A percentile compares a stretch with the other conserved stretches of the same genome.
These are phyloP conservation scores for Saccharomyces paradoxus DNA, from an alignment of 805 yeast genomes.

Conservation along the genomic window DNA sequence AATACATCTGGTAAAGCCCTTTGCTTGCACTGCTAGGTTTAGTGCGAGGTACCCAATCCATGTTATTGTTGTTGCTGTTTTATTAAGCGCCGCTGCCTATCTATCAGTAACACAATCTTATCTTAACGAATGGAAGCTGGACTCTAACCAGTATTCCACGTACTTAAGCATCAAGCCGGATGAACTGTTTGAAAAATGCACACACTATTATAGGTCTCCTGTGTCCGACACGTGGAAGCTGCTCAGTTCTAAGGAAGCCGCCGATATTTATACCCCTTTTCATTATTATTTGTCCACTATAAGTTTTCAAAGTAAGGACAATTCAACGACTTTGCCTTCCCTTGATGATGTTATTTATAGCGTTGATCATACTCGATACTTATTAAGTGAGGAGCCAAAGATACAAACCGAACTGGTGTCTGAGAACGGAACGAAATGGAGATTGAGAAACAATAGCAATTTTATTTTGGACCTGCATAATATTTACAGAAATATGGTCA, in stretches of 20 bases:
- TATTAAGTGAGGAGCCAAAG: slow-evolving; percentile 18
- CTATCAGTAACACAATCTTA: slow-evolving; percentile 64
- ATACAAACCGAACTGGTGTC: slow-evolving; percentile 17
- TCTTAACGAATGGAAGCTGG: slow-evolving; percentile 35
- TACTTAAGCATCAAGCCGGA: slow-evolving; percentile 9
- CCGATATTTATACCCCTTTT: slow-evolving; percentile 9
- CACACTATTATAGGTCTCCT: slow-evolving; percentile 20
- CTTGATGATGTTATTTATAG: slow-evolving; percentile 28
- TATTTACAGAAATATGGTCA: not conserved
- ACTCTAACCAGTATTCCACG: slow-evolving; percentile 7
- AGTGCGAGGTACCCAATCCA: slow-evolving; percentile 87
- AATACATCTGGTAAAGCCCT: slow-evolving; percentile 26
- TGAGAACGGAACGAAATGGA: slow-evolving; percentile 49
- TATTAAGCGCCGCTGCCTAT: slow-evolving; percentile 74
- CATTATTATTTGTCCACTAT: slow-evolving; percentile 27
- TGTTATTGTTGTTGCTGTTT: slow-evolving; percentile 60
- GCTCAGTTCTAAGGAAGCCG: slow-evolving; percentile 15
- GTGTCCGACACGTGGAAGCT: slow-evolving; percentile 15
- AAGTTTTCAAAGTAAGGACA: slow-evolving; percentile 16
- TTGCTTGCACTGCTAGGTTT: slow-evolving; percentile 42
- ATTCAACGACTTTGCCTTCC: slow-evolving; percentile 10
- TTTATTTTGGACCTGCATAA: not conserved
- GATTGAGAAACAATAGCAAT: slow-evolving; percentile 40
- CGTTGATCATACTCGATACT: slow-evolving; percentile 15
- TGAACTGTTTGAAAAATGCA: slow-evolving; percentile 20